Percentiles rank a stretch among this genome's conserved stretches.
Conservation (phyloP, 2,329 filamentous ascomycete species). For the Fusarium praegraminearum region DNA sequence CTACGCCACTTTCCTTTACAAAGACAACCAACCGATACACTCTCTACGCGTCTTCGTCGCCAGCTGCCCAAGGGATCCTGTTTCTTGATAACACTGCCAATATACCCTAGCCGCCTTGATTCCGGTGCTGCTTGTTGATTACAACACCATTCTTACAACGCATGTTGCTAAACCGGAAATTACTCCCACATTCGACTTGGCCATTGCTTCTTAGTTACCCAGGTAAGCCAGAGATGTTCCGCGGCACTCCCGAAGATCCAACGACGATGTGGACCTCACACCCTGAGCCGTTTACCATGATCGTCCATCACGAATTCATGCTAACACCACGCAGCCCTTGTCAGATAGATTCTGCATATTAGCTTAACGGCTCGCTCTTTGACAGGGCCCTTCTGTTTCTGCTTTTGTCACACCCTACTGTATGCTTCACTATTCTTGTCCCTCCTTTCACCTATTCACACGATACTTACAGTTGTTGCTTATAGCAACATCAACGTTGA, state of each 20-base stretch:
- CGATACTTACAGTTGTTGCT: constrained; percentile 43
- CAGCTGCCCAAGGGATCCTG: constrained; percentile 33
- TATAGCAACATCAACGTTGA: constrained; percentile 53
- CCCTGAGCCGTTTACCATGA: constrained; percentile 43
- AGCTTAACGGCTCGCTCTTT: constrained; percentile 45
- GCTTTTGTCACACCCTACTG: constrained; percentile 64
- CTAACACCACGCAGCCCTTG: constrained; percentile 46
- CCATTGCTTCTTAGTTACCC: constrained; percentile 48
- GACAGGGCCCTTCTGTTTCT: constrained; percentile 54
- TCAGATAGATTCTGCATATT: constrained; percentile 45
- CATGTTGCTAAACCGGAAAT: constrained; percentile 48
- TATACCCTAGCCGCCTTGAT: constrained; percentile 40
- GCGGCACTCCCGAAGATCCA: constrained; percentile 51
- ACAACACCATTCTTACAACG: constrained; percentile 42
- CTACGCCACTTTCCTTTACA: constrained; percentile 45
- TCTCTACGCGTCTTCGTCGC: constrained; percentile 31
- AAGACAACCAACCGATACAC: constrained; percentile 26
- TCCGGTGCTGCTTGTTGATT: constrained; percentile 42
- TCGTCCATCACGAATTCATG: constrained; percentile 44
- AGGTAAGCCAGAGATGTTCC: constrained; percentile 48
- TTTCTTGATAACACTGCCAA: constrained; percentile 37
- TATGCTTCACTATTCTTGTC: constrained; percentile 55
- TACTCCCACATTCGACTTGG: constrained; percentile 48
- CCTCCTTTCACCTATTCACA: constrained; percentile 40
- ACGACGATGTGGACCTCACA: constrained; percentile 47